A percentile compares a stretch with the other conserved stretches of the same genome.
phyloP scores from a whole-genome alignment of 441 rosid species.

The Gossypium laxum region DNA sequence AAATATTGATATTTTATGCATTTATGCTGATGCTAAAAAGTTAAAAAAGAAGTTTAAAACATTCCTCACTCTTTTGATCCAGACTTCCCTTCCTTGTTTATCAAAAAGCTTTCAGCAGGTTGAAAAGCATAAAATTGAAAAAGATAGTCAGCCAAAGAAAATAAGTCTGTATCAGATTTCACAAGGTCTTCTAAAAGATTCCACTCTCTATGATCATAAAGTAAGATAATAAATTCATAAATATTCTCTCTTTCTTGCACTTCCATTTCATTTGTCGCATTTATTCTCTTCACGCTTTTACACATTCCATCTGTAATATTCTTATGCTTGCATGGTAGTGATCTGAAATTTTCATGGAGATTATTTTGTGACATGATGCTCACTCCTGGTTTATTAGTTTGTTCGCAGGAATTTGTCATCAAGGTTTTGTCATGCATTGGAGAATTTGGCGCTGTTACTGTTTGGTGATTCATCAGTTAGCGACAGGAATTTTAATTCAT shows the following conservation, averaged over 20 bases:
- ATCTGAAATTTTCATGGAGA: conserved; percentile 9
- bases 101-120: conserved; percentile 23
- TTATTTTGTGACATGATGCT: conserved; percentile 18
- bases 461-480: conserved; percentile 25
- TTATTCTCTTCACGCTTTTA: background rate
- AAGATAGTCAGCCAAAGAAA: conserved; percentile 29
- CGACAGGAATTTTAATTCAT: conserved; percentile 33
- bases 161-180: conserved; percentile 48
- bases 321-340: background rate
- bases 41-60: conserved; percentile 57
- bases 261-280: background rate
- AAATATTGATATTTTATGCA: conserved; percentile 72
- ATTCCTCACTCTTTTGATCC: conserved; percentile 50
- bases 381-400: conserved; percentile 49
- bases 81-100: conserved; percentile 37
- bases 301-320: background rate
- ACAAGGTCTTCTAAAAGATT: conserved; percentile 49
- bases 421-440: conserved; percentile 44
- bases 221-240: conserved; percentile 34
- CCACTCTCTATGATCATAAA: conserved; percentile 52
- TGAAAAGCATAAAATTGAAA: conserved; percentile 23
- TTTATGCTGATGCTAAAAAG: conserved; percentile 49
- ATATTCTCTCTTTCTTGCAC: background rate
- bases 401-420: conserved; percentile 75
- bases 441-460: conserved; percentile 31